Evolutionary conservation across 1,284 basidiomycete species (phyloP).

Genomic region (Spongispora temasekensis): DNA sequence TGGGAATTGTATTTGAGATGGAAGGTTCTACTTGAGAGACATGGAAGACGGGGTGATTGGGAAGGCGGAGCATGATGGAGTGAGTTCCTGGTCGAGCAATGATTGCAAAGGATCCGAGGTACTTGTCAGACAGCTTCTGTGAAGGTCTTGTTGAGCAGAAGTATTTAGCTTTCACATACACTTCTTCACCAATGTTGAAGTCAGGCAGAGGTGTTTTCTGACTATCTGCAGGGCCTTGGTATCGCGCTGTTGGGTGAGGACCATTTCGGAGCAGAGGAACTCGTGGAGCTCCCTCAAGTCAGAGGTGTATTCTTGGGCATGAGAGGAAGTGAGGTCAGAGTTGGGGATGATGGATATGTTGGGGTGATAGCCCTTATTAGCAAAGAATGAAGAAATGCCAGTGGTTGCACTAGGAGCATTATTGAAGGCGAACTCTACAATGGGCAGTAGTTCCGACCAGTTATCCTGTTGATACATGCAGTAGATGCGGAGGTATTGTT

Average conservation of each 20-base stretch:
- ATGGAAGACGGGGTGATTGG: not conserved
- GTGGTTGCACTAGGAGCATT: not conserved
- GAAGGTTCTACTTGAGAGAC: not conserved
- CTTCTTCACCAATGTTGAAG: constrained; percentile 1
- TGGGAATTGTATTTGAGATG: not conserved
- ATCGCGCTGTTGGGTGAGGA: not conserved
- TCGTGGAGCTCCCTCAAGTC: not conserved
- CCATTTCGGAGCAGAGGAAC: not conserved
- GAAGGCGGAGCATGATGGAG: not conserved
- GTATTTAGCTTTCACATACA: constrained; percentile 7
- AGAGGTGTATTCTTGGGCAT: not conserved
- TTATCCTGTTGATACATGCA: not conserved
- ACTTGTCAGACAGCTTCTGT: constrained; percentile 28
- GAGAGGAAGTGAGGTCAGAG: not conserved
- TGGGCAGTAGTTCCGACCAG: not conserved
- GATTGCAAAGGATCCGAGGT: constrained; percentile 28
- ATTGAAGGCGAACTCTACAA: not conserved
- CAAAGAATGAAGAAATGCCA: not conserved
- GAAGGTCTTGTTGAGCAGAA: constrained; percentile 6
- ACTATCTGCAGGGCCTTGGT: not conserved
- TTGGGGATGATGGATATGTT: not conserved
- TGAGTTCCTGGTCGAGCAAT: not conserved
- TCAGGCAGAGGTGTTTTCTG: not conserved
- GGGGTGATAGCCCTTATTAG: not conserved
- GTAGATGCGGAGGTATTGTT: not conserved